Percentiles rank a stretch among this genome's conserved stretches.
Evolutionary conservation across 768 basidiomycete genomes (phyloP).

Genomic region (Leucogyrophana mollusca): DNA sequence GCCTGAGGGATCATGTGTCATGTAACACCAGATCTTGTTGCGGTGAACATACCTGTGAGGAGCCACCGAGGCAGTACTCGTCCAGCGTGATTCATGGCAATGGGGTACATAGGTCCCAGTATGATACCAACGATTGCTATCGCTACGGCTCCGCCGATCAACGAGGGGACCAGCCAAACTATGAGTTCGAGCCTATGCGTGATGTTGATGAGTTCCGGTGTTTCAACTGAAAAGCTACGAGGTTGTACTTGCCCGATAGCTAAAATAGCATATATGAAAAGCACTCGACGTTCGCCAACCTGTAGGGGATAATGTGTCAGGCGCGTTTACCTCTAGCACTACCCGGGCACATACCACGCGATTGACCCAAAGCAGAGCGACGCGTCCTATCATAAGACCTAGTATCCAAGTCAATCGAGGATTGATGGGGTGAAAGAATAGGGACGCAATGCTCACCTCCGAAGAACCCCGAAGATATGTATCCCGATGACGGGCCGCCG

Average conservation of each 20-base stretch:
- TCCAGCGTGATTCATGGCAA: slow-evolving; percentile 37
- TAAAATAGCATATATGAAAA: slow-evolving; percentile 28
- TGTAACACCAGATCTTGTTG: slow-evolving; percentile 21
- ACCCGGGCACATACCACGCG: neutral
- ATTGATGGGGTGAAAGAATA: neutral
- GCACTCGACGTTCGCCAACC: slow-evolving; percentile 29
- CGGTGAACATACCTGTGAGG: slow-evolving; percentile 19
- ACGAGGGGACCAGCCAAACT: slow-evolving; percentile 67
- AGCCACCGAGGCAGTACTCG: slow-evolving; percentile 35
- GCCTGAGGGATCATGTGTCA: slow-evolving; percentile 26
- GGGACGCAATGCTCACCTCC: slow-evolving; percentile 13
- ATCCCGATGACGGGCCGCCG: slow-evolving; percentile 46
- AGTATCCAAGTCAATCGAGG: neutral
- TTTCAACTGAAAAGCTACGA: neutral
- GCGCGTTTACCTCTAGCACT: neutral
- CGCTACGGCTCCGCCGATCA: slow-evolving; percentile 63
- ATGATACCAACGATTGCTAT: slow-evolving; percentile 64
- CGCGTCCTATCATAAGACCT: slow-evolving; percentile 29
- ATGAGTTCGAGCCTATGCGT: slow-evolving; percentile 54
- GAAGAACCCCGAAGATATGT: slow-evolving; percentile 42
- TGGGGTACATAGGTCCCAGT: slow-evolving; percentile 76
- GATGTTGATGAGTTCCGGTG: neutral
- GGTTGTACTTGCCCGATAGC: slow-evolving; percentile 21
- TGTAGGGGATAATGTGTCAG: slow-evolving; percentile 3
- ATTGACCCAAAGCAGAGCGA: slow-evolving; percentile 28